Conservation (phyloP, 768 basidiomycete genomes). For the Tephrocybe sp. region DNA sequence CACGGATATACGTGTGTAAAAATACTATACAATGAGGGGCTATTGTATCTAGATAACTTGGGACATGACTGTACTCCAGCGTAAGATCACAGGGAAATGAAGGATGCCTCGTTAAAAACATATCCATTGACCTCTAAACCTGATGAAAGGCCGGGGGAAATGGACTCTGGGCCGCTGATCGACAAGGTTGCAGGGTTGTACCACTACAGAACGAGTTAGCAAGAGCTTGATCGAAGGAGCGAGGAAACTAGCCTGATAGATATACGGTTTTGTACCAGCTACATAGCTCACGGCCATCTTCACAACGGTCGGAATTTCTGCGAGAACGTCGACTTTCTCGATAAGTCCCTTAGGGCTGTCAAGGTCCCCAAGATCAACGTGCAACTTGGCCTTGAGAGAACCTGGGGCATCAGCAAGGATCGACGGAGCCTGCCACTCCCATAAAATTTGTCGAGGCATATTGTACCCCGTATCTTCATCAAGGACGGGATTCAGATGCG, state of each 20-base stretch:
- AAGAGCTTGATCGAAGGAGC: too few species aligned
- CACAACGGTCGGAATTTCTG: conserved; percentile 83
- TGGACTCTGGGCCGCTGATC: conserved; percentile 42
- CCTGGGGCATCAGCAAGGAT: conserved; percentile 52
- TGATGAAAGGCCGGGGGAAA: conserved; percentile 37
- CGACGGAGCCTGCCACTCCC: conserved; percentile 78
- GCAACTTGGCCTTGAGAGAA: conserved; percentile 53
- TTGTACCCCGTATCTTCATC: conserved; percentile 86
- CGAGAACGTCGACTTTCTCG: conserved; percentile 93
- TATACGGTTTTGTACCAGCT: conserved; percentile 89
- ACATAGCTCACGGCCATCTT: conserved; percentile 94
- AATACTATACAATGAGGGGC: conserved; percentile 44
- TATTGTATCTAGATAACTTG: conserved; percentile 87
- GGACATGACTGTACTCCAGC: conserved; percentile 30
- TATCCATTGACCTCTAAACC: conserved; percentile 60
- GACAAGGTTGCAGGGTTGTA: conserved; percentile 43
- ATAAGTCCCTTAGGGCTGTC: conserved; percentile 71
- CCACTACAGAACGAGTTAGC: conserved; percentile 35
- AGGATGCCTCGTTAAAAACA: conserved; percentile 89
- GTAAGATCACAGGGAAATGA: conserved; percentile 49
- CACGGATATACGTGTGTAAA: neutral
- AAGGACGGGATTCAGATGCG: conserved; percentile 55
- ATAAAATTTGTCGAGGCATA: conserved; percentile 67
- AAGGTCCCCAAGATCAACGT: conserved; percentile 57
- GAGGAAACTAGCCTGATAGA: conserved; percentile 73